Evolutionary conservation across 1,284 basidiomycete genomes (phyloP).

Genomic region (Ustilago loliicola): DNA sequence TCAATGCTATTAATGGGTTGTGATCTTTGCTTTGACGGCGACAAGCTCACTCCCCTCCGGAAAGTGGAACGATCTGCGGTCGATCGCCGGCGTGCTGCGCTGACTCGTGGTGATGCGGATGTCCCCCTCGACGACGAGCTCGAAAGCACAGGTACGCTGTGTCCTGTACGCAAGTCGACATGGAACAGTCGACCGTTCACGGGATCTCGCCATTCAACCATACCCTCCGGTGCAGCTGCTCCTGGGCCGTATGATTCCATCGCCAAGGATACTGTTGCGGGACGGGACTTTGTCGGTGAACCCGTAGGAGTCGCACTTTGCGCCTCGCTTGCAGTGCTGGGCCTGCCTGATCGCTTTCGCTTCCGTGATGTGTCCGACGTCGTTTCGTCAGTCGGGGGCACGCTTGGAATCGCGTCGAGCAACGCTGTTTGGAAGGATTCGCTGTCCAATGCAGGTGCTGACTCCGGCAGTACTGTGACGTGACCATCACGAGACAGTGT

Average conservation of each 20-base stretch:
- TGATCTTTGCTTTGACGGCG: neutral
- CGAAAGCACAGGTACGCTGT: constrained; percentile 20
- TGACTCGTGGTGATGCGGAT: neutral
- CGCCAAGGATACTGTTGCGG: constrained; percentile 24
- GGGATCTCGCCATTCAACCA: constrained; percentile 26
- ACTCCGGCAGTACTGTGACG: neutral
- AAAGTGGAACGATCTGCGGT: constrained; percentile 16
- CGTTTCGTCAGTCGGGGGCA: neutral
- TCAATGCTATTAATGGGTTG: neutral
- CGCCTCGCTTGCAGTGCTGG: neutral
- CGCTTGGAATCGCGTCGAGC: constrained; percentile 18
- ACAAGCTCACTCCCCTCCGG: constrained; percentile 8
- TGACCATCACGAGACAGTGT: neutral
- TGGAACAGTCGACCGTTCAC: constrained; percentile 30
- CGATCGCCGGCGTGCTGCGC: neutral
- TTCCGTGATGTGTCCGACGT: neutral
- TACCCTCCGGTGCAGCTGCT: constrained; percentile 12
- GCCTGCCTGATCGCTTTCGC: constrained; percentile 14
- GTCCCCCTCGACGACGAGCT: neutral
- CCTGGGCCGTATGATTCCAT: constrained; percentile 10
- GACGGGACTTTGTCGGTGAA: constrained; percentile 1
- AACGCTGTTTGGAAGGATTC: constrained; percentile 9
- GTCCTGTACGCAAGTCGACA: constrained; percentile 36
- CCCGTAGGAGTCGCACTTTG: too few relatives aligned
- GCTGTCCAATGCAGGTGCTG: neutral